phyloP scores from a whole-genome alignment of 2,329 filamentous ascomycete genomes.

The Proliferodiscus dingleyae region DNA sequence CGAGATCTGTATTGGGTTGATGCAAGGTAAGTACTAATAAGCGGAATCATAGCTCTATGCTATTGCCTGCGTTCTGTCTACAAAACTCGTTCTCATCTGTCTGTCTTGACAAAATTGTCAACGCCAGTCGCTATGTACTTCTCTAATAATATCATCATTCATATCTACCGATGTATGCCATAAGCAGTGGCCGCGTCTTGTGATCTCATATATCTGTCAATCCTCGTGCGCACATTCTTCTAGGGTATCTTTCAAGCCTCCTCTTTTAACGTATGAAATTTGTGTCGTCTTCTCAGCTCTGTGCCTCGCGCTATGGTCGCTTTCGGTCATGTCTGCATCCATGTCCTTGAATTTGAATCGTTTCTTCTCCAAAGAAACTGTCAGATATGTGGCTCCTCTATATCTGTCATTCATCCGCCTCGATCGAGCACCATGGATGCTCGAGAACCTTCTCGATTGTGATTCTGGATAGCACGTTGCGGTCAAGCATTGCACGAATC shows the following conservation, averaged over 20 bases:
- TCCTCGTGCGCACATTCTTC: neutral
- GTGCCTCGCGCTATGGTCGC: neutral
- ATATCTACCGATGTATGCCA: neutral
- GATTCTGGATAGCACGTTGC: constrained; percentile 76
- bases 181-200: neutral
- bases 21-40: no score
- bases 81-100: neutral
- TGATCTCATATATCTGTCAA: neutral
- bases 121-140: neutral
- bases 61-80: neutral
- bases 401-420: constrained; percentile 24
- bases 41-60: no score
- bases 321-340: neutral
- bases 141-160: neutral
- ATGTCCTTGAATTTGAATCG: neutral
- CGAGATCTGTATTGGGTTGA: no score
- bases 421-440: constrained; percentile 65
- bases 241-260: constrained; percentile 1
- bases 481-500: constrained; percentile 85
- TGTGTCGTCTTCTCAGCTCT: neutral
- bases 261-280: neutral
- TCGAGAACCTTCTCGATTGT: constrained; percentile 84
- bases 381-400: constrained; percentile 7
- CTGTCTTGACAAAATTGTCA: neutral
- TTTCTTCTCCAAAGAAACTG: neutral